Evolutionary conservation across 2,329 filamentous ascomycete species (phyloP).

Genomic region (Metarhizium guizhouense): DNA sequence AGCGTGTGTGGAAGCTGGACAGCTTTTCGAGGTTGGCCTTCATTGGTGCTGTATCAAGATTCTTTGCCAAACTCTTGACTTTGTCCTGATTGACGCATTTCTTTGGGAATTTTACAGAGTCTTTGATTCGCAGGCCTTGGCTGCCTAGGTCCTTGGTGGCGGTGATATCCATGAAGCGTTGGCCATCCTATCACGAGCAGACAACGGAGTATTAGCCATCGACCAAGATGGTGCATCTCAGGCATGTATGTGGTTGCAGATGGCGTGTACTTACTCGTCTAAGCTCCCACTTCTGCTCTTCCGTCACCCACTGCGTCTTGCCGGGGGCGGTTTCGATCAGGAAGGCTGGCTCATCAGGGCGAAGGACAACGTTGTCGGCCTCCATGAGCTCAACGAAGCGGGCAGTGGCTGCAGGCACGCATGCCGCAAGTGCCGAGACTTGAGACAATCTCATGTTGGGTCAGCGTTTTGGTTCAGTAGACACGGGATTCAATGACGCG

Average conservation of each 20-base stretch:
- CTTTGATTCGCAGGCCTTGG: constrained; percentile 22
- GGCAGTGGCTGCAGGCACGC: constrained; percentile 43
- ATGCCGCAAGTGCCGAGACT: constrained; percentile 43
- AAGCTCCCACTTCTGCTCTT: constrained; percentile 91
- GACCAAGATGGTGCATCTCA: background rate
- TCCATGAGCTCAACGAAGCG: constrained; percentile 48
- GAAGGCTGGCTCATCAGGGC: constrained; percentile 36
- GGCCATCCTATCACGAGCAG: constrained; percentile 54
- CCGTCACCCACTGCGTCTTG: constrained; percentile 77
- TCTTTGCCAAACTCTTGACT: constrained; percentile 56
- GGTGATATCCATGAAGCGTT: constrained; percentile 93
- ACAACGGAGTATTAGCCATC: background rate
- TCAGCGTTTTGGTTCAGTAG: background rate
- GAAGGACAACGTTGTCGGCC: constrained; percentile 39
- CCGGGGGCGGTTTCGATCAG: constrained; percentile 81
- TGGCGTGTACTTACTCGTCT: constrained; percentile 53
- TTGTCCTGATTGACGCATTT: constrained; percentile 56
- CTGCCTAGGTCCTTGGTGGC: constrained; percentile 53
- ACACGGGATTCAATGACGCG: background rate
- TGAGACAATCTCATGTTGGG: constrained; percentile 42
- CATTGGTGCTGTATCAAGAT: constrained; percentile 71
- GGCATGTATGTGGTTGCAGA: background rate
- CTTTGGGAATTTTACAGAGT: constrained; percentile 52
- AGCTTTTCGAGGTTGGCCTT: constrained; percentile 67
- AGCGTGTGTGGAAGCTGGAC: constrained; percentile 71